Evolutionary conservation across 1,139 yeast genomes (phyloP), one percentile per base, ranked within the genome.

Genomic region (Lodderomyces margitis): DNA sequence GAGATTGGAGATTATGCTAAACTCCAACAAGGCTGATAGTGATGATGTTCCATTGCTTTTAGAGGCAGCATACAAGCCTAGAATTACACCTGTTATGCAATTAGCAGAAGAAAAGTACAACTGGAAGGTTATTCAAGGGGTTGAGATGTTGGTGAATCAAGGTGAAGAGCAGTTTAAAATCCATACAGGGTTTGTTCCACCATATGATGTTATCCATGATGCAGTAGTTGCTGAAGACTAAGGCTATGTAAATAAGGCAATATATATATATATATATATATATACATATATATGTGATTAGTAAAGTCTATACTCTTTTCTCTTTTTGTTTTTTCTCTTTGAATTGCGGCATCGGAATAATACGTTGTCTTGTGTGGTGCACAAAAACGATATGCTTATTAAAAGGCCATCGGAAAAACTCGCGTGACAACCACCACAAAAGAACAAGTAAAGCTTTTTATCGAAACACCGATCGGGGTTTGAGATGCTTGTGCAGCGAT

Each of bases 11-110:
- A 54, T 62, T 14, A 21, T 42, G 15, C 57, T 80, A 25, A 70
- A 87, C 50, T 48, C 63, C 33, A 70, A 65, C 40, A 77, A 77
- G 3, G 36, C 43, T 12, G 52, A 59, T 28, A 46, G 43, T 27
- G 46, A 45, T 3, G 68, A 73, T 45, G 59, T 62, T 3, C 83
- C 87, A 19, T 70, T 80, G 5, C 69, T 92, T 36, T 66, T 92
- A 43, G 98, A 92, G 54, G 97, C 97, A 30, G 95, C 97, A 17
- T 92, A 92, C 69, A 88, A 87, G 61, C 98, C 98, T 15, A 67
- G 78, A 31, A 71, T 82, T 11, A 91, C 98, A 0, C 94, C 95
- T 7, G 70, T 91, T 42, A 89, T 91, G 96, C 69, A 70, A 55
- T 59, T 86, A 35, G 96, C 97, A 2, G 58, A 61, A 34, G 77